Evolutionary conservation across 495 filamentous ascomycete species (phyloP).

Genomic region (Monascus purpureus): DNA sequence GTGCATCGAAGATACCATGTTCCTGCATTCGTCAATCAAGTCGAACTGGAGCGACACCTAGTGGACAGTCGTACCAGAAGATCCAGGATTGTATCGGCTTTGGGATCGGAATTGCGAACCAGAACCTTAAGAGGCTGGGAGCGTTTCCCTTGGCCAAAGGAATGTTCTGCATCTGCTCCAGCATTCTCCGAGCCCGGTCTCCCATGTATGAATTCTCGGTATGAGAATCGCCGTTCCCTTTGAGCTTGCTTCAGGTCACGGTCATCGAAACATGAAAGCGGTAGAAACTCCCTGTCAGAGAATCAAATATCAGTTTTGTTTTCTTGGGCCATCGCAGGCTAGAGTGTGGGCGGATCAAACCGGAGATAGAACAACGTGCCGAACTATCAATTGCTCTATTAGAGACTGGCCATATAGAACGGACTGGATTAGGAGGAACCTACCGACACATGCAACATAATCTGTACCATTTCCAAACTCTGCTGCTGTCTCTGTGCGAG

Average conservation of each 20-base stretch:
- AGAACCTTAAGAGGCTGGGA: slow-evolving; percentile 21
- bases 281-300: slow-evolving; percentile 20
- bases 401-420: not conserved
- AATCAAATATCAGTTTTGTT: slow-evolving; percentile 1
- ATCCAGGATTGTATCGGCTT: slow-evolving; percentile 28
- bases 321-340: too few relatives aligned
- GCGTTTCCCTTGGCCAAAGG: slow-evolving; percentile 10
- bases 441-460: slow-evolving; percentile 28
- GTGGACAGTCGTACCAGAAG: slow-evolving; percentile 25
- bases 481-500: slow-evolving; percentile 19
- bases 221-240: slow-evolving; percentile 10
- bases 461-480: slow-evolving; percentile 35
- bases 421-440: too few relatives aligned
- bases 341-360: slow-evolving; percentile 12
- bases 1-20: slow-evolving; percentile 31
- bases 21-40: slow-evolving; percentile 18
- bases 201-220: slow-evolving; percentile 13
- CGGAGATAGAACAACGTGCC: slow-evolving; percentile 19
- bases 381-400: slow-evolving; percentile 7
- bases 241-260: slow-evolving; percentile 14
- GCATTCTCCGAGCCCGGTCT: not conserved
- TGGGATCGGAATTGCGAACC: slow-evolving; percentile 13
- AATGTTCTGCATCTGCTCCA: slow-evolving; percentile 1
- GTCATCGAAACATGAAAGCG: slow-evolving; percentile 15
- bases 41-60: too few relatives aligned